These are phyloP conservation scores for Chalaropsis thielavioides DNA, from an alignment of 2,329 filamentous ascomycete species.

Conservation along the genomic window DNA sequence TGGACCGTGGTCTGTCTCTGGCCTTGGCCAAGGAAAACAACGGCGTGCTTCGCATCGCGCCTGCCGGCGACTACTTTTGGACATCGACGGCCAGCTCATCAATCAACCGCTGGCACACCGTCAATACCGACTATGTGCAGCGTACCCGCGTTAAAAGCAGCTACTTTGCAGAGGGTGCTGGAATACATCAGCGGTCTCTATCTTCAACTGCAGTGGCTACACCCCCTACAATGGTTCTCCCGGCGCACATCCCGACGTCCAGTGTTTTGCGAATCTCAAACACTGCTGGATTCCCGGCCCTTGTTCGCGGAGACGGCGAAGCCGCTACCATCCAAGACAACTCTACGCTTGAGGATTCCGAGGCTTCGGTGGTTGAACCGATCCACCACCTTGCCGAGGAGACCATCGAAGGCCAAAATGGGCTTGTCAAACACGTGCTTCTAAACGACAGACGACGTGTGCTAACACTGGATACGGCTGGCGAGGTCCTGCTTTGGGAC, in stretches of 20 bases:
- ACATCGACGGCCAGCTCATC: constrained; percentile 80
- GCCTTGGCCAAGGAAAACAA: constrained; percentile 89
- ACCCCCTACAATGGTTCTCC: constrained; percentile 33
- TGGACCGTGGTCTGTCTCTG: constrained; percentile 79
- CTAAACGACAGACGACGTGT: constrained; percentile 83
- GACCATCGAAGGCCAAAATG: constrained; percentile 88
- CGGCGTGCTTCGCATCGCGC: constrained; percentile 54
- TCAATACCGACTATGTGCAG: constrained; percentile 65
- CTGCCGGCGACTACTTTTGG: constrained; percentile 68
- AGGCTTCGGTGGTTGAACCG: constrained; percentile 36
- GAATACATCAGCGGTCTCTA: constrained; percentile 8
- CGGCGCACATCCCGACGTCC: constrained; percentile 54
- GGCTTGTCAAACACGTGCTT: constrained; percentile 81
- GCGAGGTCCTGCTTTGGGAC: constrained; percentile 92
- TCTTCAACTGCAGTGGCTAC: constrained; percentile 10
- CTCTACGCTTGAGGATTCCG: constrained; percentile 19
- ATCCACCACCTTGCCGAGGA: constrained; percentile 57
- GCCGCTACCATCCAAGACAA: constrained; percentile 32
- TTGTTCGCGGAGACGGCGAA: constrained; percentile 40
- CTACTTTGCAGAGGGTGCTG: neutral
- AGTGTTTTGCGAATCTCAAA: constrained; percentile 74
- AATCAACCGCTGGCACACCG: constrained; percentile 80
- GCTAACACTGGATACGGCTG: constrained; percentile 83
- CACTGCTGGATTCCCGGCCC: constrained; percentile 58
- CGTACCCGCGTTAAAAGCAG: constrained; percentile 29